These are phyloP conservation scores for Glycine tomentella DNA, from an alignment of 306 rosid genomes.

Conservation along the genomic window DNA sequence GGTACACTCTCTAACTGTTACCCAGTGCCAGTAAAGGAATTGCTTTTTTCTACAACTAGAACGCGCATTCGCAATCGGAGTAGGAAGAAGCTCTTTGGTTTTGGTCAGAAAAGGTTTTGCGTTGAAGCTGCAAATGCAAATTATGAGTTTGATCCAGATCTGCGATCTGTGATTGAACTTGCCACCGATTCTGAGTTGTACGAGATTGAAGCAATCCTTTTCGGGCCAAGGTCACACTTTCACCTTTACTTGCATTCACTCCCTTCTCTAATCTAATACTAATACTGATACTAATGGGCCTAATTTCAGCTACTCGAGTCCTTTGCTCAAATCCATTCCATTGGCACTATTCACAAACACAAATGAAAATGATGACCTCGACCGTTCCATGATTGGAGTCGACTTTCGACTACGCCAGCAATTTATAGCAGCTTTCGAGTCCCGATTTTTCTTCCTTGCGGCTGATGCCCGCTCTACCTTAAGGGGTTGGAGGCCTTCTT, in stretches of 20 bases:
- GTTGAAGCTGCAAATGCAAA: slow-evolving; percentile 52
- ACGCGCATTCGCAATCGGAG: not conserved
- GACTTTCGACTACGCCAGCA: slow-evolving; percentile 80
- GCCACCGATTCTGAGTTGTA: slow-evolving; percentile 78
- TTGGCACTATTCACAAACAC: slow-evolving; percentile 41
- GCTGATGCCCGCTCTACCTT: slow-evolving; percentile 91
- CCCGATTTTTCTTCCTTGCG: slow-evolving; percentile 89
- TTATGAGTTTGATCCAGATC: slow-evolving; percentile 68
- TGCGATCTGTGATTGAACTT: slow-evolving; percentile 81
- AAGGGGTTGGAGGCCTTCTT: slow-evolving; percentile 99
- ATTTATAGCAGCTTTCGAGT: slow-evolving; percentile 72
- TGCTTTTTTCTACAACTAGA: no score
- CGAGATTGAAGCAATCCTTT: slow-evolving; percentile 87
- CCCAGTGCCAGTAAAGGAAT: no score
- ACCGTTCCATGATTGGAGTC: slow-evolving; percentile 70
- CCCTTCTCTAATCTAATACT: not conserved
- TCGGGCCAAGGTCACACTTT: slow-evolving; percentile 69
- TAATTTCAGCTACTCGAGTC: slow-evolving; percentile 78
- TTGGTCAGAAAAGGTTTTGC: slow-evolving; percentile 43
- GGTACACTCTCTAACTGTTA: no score
- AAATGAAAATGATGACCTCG: slow-evolving; percentile 41
- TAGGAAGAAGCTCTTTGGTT: slow-evolving; percentile 26
- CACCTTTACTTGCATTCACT: not conserved
- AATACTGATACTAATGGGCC: no score
- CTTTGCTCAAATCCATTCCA: slow-evolving; percentile 82